phyloP scores from a whole-genome alignment of 306 rosid species.

The Geum urbanum region DNA sequence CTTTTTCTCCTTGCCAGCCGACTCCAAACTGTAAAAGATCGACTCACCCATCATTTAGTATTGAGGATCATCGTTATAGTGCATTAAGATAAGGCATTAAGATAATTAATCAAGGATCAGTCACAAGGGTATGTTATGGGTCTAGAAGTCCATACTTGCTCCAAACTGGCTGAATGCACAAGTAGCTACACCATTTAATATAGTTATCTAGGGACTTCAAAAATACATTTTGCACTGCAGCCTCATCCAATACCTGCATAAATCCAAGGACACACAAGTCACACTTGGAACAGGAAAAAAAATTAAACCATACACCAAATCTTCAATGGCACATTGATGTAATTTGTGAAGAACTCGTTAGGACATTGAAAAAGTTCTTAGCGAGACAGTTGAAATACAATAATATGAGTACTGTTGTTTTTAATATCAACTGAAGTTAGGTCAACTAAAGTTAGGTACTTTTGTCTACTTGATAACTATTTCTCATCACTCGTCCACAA shows the following conservation, averaged over 20 bases:
- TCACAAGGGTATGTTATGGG: slow-evolving; percentile 1
- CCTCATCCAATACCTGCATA: slow-evolving; percentile 75
- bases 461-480: too few relatives aligned
- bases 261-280: slow-evolving; percentile 19
- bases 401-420: not conserved
- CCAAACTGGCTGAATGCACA: slow-evolving; percentile 87
- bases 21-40: slow-evolving; percentile 52
- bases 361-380: not conserved
- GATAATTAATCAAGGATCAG: slow-evolving; percentile 16
- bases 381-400: not conserved
- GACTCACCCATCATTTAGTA: not conserved
- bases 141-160: slow-evolving; percentile 53
- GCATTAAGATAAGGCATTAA: not conserved
- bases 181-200: slow-evolving; percentile 74
- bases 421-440: not conserved
- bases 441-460: not conserved
- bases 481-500: not conserved
- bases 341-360: not conserved
- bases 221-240: slow-evolving; percentile 56
- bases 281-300: not conserved
- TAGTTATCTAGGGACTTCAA: slow-evolving; percentile 80
- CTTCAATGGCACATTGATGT: not conserved
- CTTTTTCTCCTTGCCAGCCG: slow-evolving; percentile 65
- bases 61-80: not conserved
- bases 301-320: not conserved